phyloP scores from a whole-genome alignment of 192 early-diverging fungal species.

The Spizellomyces sp. region DNA sequence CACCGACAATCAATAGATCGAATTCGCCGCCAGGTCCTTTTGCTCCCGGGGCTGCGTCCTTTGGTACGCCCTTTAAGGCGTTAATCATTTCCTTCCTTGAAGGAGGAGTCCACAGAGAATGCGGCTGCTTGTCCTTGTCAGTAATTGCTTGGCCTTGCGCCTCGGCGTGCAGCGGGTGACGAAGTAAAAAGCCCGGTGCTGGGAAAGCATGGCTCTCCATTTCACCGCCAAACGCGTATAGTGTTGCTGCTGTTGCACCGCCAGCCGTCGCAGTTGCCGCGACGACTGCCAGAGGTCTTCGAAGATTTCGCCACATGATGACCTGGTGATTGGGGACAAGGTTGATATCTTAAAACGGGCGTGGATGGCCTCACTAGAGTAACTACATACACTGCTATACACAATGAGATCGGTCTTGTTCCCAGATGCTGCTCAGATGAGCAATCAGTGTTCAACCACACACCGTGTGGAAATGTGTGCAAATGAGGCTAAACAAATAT shows the following conservation, averaged over 20 bases:
- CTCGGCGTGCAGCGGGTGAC: conserved; percentile 31
- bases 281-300: conserved; percentile 7
- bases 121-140: conserved; percentile 18
- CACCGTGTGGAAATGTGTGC: too few species aligned
- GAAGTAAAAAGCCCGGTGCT: conserved; percentile 10
- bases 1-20: conserved; percentile 91
- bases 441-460: too few species aligned
- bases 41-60: neutral
- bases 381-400: too few species aligned
- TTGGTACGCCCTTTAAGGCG: conserved; percentile 23
- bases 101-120: conserved; percentile 34
- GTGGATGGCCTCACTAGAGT: too few species aligned
- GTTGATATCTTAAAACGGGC: too few species aligned
- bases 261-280: conserved; percentile 15
- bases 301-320: conserved; percentile 20
- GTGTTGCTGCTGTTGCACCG: neutral
- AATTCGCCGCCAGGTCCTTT: conserved; percentile 45
- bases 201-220: too few species aligned
- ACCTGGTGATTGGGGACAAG: too few species aligned
- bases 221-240: too few species aligned
- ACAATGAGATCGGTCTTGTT: too few species aligned
- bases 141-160: conserved; percentile 1
- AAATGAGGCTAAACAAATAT: too few species aligned
- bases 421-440: too few species aligned
- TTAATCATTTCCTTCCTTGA: conserved; percentile 24